Evolutionary conservation across 2,329 filamentous ascomycete genomes (phyloP), one percentile per base, ranked within the genome.

Genomic region (Fusarium sp.): DNA sequence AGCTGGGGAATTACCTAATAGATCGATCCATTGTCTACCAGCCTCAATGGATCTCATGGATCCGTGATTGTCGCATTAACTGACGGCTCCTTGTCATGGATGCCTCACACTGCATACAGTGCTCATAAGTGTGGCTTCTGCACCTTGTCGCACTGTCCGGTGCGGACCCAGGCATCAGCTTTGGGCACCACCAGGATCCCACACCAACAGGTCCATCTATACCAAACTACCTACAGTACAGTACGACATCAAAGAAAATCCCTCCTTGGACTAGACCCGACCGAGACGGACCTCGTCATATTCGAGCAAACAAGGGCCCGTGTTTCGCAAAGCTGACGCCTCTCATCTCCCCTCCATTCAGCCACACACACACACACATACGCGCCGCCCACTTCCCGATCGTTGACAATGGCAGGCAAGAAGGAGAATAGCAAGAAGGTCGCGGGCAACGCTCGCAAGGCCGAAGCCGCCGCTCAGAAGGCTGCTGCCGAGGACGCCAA

Each of bases 371-470:
- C 47, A 52, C 47, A n/a, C 42, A 47, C 42, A 45, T 27, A 27
- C 45, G 14, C 56, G 40, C 36, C 68, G 54, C 66, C 68, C 65
- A 75, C 66, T 65, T 66, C 59, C 63, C 66, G 64, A 68, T 36
- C 42, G 20, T 54, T 70, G 62, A 75, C 75, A 74, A 95, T 95
- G 93, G 92, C 88, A 31, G 89, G 88, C 77, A 94, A 94, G 84
- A 95, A 94, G 83, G 90, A 97, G 73, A 95, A 93, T 85, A 93
- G 89, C 82, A 98, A 98, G 86, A 98, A 98, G 87, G 95, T 86
- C 4, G 91, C 92, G 10, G 97, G 96, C 74, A 95, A 98, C 83
- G 95, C 95, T 73, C 90, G 95, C 85, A 98, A 99, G 88, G 95
- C 95, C 73, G 95, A 98, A 58, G 92, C 91, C 4, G 96, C 95